Evolutionary conservation across 1,139 yeast genomes (phyloP), one percentile per base, ranked within the genome.

Genomic region (Zygosaccharomyces sapae): DNA sequence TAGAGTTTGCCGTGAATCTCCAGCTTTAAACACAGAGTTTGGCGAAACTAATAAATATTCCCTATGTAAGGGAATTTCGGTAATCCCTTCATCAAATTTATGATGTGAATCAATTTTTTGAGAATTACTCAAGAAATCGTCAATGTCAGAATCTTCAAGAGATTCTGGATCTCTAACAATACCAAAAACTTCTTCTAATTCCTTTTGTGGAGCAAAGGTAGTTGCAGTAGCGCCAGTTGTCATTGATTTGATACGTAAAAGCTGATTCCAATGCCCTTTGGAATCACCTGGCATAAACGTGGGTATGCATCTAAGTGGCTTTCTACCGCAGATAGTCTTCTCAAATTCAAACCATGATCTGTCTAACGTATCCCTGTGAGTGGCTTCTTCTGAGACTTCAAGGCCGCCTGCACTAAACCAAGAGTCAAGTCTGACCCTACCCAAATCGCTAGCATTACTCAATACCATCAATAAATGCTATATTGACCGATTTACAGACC

Each of bases 121-220:
- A 18, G 44, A 27, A 8, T 34, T 37, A 6, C 36, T 30, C 40
- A 49, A 33, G 16, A 49, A 45, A 34, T 43, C 47, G 33, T 43
- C 52, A 9, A 49, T 49, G 16, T 49, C 49, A 6, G 52, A 49
- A 41, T 49, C 52, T 13, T 49, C 49, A 9, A 49, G 35, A 7
- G 49, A 45, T 40, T 49, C 52, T 12, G 52, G 52, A 33, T 49
- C 52, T 25, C 46, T 44, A 12, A 36, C 36, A 27, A 41, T 30
- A 20, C 41, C 47, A 38, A 46, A 46, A 3, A 46, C 19, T 18
- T 46, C 52, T 33, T 46, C 49, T 19, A 46, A 12, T 9, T 30
- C 19, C 18, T 33, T 39, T 8, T 31, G 35, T 3, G 46, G 44
- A 30, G 44, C 52, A 39, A 37, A 46, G 12, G 47, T 38, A 22